A percentile compares a stretch with the other conserved stretches of the same genome.
Evolutionary conservation across 192 early-diverging fungal genomes (phyloP).

Genomic region (Coemansia guatemalensis): DNA sequence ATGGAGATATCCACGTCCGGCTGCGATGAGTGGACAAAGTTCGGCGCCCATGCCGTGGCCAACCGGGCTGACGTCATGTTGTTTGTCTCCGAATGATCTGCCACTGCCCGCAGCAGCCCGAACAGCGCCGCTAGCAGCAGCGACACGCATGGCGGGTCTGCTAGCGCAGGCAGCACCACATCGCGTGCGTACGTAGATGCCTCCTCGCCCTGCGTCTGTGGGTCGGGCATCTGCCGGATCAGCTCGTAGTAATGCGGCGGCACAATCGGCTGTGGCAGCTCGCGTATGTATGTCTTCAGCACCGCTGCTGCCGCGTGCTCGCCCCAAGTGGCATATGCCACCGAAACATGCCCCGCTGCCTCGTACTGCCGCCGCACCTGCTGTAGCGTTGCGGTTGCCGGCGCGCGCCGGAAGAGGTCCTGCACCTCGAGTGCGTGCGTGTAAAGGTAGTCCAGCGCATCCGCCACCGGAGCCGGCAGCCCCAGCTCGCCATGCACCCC

Average conservation of each 20-base stretch:
- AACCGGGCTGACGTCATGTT: constrained; percentile 83
- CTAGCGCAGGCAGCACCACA: constrained; percentile 46
- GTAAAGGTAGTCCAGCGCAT: constrained; percentile 71
- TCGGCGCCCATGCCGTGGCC: constrained; percentile 85
- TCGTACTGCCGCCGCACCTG: constrained; percentile 56
- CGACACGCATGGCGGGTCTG: constrained; percentile 55
- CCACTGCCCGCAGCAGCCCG: constrained; percentile 67
- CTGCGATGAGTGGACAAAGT: constrained; percentile 65
- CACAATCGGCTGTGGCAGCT: constrained; percentile 77
- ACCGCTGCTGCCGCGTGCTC: constrained; percentile 80
- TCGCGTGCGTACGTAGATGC: constrained; percentile 39
- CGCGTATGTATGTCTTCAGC: constrained; percentile 81
- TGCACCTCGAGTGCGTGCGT: constrained; percentile 70
- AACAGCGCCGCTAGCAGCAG: constrained; percentile 66
- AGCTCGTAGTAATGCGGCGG: constrained; percentile 61
- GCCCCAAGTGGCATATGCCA: constrained; percentile 64
- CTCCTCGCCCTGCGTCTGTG: constrained; percentile 30
- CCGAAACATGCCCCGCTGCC: constrained; percentile 43
- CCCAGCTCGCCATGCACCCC: constrained; percentile 70
- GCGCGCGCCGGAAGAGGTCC: constrained; percentile 87
- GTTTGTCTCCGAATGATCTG: constrained; percentile 66
- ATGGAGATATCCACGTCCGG: constrained; percentile 53
- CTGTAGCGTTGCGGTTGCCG: constrained; percentile 66
- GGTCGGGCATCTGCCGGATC: constrained; percentile 54
- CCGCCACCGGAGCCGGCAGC: constrained; percentile 71